These are phyloP conservation scores for Verruconis gallopava DNA, from an alignment of 2,329 filamentous ascomycete genomes.

Conservation along the genomic window DNA sequence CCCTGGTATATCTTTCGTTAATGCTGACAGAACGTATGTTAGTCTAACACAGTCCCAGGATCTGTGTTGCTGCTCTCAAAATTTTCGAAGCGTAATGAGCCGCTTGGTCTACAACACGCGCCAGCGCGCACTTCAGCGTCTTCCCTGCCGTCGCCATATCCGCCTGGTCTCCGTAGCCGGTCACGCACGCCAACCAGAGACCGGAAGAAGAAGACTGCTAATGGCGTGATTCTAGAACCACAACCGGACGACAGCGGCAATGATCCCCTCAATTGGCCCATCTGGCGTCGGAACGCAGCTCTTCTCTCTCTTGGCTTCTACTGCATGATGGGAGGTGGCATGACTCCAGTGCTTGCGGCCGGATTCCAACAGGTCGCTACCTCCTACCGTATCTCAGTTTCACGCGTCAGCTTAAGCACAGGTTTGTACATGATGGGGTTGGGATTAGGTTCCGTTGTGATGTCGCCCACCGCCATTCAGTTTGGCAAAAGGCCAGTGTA, in stretches of 20 bases:
- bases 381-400: conserved; percentile 51
- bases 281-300: conserved; percentile 66
- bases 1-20: conserved; percentile 47
- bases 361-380: conserved; percentile 72
- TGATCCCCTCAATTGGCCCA: conserved; percentile 85
- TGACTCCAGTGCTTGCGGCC: conserved; percentile 80
- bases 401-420: conserved; percentile 72
- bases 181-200: conserved; percentile 5
- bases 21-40: background rate
- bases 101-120: conserved; percentile 48
- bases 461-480: conserved; percentile 81
- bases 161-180: conserved; percentile 11
- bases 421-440: conserved; percentile 91
- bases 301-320: conserved; percentile 78
- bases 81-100: conserved; percentile 45
- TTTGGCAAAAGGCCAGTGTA: conserved; percentile 89
- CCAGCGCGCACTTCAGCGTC: conserved; percentile 46
- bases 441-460: conserved; percentile 69
- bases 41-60: conserved; percentile 27
- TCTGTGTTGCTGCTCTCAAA: conserved; percentile 48
- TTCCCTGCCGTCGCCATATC: conserved; percentile 34
- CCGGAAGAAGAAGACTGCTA: conserved; percentile 63
- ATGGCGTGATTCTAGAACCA: conserved; percentile 74
- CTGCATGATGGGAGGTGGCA: conserved; percentile 85
- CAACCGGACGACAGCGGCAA: conserved; percentile 86